Evolutionary conservation across 306 rosid genomes (phyloP).

Genomic region (Quercus gilva): DNA sequence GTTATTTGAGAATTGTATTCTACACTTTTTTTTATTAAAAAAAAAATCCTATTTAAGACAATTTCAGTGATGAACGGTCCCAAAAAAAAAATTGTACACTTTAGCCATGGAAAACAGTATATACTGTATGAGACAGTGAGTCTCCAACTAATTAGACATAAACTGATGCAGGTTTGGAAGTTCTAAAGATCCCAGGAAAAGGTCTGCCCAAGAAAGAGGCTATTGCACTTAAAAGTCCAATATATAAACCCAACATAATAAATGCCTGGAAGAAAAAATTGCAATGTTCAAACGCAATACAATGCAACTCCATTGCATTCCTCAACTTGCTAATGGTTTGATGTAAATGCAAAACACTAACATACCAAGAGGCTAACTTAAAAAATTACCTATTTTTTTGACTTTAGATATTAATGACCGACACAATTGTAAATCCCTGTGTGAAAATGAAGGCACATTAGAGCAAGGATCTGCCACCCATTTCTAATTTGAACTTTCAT

Average conservation of each 20-base stretch:
- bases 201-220: not conserved
- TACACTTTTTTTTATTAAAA: not conserved
- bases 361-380: constrained; percentile 2
- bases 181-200: not conserved
- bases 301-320: no score
- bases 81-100: not conserved
- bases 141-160: not conserved
- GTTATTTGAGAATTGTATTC: not conserved
- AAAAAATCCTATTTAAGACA: not conserved
- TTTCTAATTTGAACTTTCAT: constrained; percentile 31
- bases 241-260: no score
- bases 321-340: not conserved
- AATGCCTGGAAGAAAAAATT: no score
- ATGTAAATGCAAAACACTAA: not conserved
- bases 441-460: constrained; percentile 21
- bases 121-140: not conserved
- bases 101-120: not conserved
- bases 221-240: not conserved
- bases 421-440: not conserved
- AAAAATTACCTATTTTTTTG: constrained; percentile 1
- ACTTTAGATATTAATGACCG: constrained; percentile 10
- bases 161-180: not conserved
- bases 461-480: constrained; percentile 31
- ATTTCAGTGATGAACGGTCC: not conserved
- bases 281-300: no score